phyloP scores from a whole-genome alignment of 805 yeast genomes.

The Ogataea philodendri region DNA sequence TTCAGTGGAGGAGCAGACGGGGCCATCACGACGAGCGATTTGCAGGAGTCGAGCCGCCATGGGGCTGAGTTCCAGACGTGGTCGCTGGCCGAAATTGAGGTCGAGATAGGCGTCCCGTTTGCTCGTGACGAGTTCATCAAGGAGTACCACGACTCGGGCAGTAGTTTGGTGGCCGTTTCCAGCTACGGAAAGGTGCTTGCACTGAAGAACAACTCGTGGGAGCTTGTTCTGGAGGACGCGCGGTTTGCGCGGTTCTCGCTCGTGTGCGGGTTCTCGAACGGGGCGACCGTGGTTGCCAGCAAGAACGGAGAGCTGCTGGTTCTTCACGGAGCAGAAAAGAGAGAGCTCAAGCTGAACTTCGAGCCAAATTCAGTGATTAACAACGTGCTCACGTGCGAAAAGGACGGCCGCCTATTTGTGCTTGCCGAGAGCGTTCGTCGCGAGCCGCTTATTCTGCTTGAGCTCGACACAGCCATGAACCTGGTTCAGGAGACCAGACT shows the following conservation, averaged over 20 bases:
- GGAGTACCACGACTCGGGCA: constrained; percentile 49
- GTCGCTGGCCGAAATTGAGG: constrained; percentile 36
- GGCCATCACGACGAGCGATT: constrained; percentile 61
- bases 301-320: constrained; percentile 43
- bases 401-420: constrained; percentile 34
- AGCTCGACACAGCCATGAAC: constrained; percentile 33
- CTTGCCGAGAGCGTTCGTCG: constrained; percentile 66
- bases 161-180: constrained; percentile 52
- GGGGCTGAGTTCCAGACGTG: constrained; percentile 31
- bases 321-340: constrained; percentile 19
- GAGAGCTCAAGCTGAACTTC: constrained; percentile 31
- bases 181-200: constrained; percentile 54
- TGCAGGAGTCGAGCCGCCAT: constrained; percentile 34
- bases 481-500: constrained; percentile 17
- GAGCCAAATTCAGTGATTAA: constrained; percentile 39
- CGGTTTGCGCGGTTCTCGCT: constrained; percentile 30
- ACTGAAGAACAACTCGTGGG: constrained; percentile 33
- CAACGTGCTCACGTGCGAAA: constrained; percentile 42
- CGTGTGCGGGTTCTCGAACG: constrained; percentile 24
- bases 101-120: constrained; percentile 29
- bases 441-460: constrained; percentile 47
- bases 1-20: constrained; percentile 97
- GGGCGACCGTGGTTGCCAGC: constrained; percentile 30
- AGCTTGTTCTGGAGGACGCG: constrained; percentile 25
- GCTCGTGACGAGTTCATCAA: constrained; percentile 56